phyloP scores from a whole-genome alignment of 2,329 filamentous ascomycete genomes.

The Pseudocercospora pini-densiflorae region DNA sequence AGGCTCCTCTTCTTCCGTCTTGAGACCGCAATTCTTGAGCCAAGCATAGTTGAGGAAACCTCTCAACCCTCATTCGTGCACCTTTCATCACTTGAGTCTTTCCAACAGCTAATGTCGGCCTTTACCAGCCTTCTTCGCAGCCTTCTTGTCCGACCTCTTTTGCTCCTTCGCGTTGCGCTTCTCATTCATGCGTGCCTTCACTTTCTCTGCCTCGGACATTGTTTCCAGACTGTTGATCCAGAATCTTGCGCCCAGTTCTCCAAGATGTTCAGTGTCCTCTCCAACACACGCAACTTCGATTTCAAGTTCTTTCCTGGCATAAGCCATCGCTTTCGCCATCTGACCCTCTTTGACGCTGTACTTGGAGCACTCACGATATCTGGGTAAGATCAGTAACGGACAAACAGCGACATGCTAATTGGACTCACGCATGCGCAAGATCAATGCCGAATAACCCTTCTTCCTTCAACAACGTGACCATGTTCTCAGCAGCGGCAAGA shows the following conservation, averaged over 20 bases:
- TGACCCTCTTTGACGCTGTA: conserved; percentile 24
- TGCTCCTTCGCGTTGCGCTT: conserved; percentile 24
- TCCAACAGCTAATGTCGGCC: conserved; percentile 14
- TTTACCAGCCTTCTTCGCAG: conserved; percentile 29
- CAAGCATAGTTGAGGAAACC: too few species aligned
- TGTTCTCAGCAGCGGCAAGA: conserved; percentile 17
- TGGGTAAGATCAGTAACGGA: conserved; percentile 2
- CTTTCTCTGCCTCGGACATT: conserved; percentile 11
- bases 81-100: too few species aligned
- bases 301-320: conserved; percentile 28
- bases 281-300: conserved; percentile 31
- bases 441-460: conserved; percentile 31
- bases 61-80: too few species aligned
- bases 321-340: conserved; percentile 27
- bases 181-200: conserved; percentile 15
- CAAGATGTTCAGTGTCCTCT: conserved; percentile 19
- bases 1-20: too few species aligned
- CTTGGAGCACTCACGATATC: conserved; percentile 26
- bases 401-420: too few species aligned
- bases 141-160: conserved; percentile 21
- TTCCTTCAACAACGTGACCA: conserved; percentile 26
- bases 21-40: too few species aligned
- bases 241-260: conserved; percentile 17
- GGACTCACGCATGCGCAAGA: conserved; percentile 20
- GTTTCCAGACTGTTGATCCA: conserved; percentile 22